These are phyloP conservation scores for Mucor indicus DNA, from an alignment of 371 early-diverging fungal genomes.

Conservation along the genomic window DNA sequence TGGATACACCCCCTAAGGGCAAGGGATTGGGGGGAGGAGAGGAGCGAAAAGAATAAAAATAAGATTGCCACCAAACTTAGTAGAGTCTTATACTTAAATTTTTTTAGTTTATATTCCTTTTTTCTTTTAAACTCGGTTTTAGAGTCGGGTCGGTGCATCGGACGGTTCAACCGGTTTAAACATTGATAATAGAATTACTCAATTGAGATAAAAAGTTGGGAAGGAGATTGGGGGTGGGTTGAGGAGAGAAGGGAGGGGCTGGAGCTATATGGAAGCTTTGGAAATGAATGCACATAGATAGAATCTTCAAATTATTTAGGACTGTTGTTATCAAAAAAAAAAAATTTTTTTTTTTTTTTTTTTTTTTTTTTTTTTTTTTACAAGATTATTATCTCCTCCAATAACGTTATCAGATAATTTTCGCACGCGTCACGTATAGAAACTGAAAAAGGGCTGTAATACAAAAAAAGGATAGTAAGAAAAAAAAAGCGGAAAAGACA, in stretches of 20 bases:
- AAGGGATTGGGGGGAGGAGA: too few relatives aligned
- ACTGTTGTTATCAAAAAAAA: not conserved
- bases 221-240: too few relatives aligned
- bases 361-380: conserved; percentile 1
- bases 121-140: conserved; percentile 7
- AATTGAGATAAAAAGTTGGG: not conserved
- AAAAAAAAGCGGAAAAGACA: not conserved
- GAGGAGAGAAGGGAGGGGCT: too few relatives aligned
- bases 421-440: conserved; percentile 18
- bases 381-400: not conserved
- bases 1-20: too few relatives aligned
- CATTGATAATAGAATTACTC: not conserved
- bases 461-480: conserved; percentile 7
- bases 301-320: not conserved
- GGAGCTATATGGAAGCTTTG: conserved; percentile 2
- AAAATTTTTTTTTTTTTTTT: conserved; percentile 1
- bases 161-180: conserved; percentile 7
- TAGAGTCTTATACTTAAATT: too few relatives aligned
- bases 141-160: conserved; percentile 16
- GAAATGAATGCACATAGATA: conserved; percentile 12
- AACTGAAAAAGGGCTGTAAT: too few relatives aligned
- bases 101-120: not conserved
- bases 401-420: conserved; percentile 1
- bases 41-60: too few relatives aligned
- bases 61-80: too few relatives aligned